Base-by-base conservation (phyloP, 2,329 filamentous ascomycete genomes). In the Alternaria arbusti region DNA sequence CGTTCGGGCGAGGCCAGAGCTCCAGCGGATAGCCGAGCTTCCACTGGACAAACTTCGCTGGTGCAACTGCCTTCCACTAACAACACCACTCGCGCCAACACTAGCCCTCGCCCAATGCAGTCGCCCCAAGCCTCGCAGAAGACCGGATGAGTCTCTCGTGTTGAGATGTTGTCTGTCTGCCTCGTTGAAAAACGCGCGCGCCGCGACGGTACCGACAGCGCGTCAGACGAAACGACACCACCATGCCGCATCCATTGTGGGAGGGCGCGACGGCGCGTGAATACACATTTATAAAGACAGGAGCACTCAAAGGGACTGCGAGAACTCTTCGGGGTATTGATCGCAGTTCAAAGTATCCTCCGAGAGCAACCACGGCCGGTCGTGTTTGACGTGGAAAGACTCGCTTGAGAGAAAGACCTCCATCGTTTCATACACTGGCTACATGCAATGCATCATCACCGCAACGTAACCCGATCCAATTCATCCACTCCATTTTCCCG, bases 321-420 rank as follows among this genome's bases (percentile, higher is more conserved):
- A 71, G 70, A 74, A 68, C 68, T 64, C 64, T 56, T 45, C 60
- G 59, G 67, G 64, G 70, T 73, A 45, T 69, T 71, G 71, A 74
- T 69, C 68, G 64, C 71, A 69, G 71, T 74, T 73, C 67, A 74
- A 74, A 74, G 70, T 74, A 73, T 70, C 70, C 71, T 74, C 71
- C 71, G 54, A 74, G 22, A 74, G 22, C 11, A 65, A 45, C 45
- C 28, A 51, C 22, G 46, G 61, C 58, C 59, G 56, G 66, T 57
- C 57, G 57, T 59, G 64, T 56, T 67, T 60, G 45, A 57, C 57
- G 51, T 67, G 59, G 62, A 62, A 55, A 25, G 68, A 70, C 68
- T 71, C 65, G 47, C 36, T 58, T 52, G 58, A 51, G 68, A 65
- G 69, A 51, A 67, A 36, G 68, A 67, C 63, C 45, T 66, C 57